phyloP scores from a whole-genome alignment of 495 filamentous ascomycete genomes.

The Talaromyces trachyspermus region DNA sequence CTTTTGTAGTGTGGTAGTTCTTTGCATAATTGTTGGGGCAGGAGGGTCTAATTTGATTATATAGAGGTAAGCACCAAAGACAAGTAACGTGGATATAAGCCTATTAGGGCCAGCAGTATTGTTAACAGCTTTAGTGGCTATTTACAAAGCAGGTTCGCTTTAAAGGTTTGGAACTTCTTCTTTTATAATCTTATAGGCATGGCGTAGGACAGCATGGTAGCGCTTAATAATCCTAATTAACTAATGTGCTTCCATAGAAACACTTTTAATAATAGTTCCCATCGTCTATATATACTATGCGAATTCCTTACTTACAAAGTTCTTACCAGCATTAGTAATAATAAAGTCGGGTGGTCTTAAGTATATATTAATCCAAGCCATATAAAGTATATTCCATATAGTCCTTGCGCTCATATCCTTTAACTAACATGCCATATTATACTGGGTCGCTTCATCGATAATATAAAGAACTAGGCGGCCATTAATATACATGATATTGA shows the following conservation, averaged over 20 bases:
- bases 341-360: constrained; percentile 16
- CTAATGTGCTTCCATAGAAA: constrained; percentile 16
- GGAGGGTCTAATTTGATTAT: constrained; percentile 9
- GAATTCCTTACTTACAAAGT: constrained; percentile 20
- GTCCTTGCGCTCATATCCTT: constrained; percentile 4
- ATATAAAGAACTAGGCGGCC: background rate
- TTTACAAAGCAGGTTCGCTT: constrained; percentile 10
- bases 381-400: constrained; percentile 13
- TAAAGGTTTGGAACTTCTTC: constrained; percentile 7
- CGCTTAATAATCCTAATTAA: constrained; percentile 17
- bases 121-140: constrained; percentile 16
- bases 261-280: constrained; percentile 2
- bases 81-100: constrained; percentile 5
- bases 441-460: constrained; percentile 2
- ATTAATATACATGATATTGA: constrained; percentile 3
- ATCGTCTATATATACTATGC: constrained; percentile 7
- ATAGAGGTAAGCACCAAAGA: constrained; percentile 14
- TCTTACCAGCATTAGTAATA: constrained; percentile 15
- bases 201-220: constrained; percentile 11
- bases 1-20: constrained; percentile 10
- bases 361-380: constrained; percentile 22
- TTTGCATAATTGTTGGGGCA: background rate
- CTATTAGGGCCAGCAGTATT: constrained; percentile 11
- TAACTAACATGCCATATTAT: constrained; percentile 4
- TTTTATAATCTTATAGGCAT: constrained; percentile 15